Base-by-base conservation (phyloP, 352 stramenopile species). In the Pythium grandisporangium region DNA sequence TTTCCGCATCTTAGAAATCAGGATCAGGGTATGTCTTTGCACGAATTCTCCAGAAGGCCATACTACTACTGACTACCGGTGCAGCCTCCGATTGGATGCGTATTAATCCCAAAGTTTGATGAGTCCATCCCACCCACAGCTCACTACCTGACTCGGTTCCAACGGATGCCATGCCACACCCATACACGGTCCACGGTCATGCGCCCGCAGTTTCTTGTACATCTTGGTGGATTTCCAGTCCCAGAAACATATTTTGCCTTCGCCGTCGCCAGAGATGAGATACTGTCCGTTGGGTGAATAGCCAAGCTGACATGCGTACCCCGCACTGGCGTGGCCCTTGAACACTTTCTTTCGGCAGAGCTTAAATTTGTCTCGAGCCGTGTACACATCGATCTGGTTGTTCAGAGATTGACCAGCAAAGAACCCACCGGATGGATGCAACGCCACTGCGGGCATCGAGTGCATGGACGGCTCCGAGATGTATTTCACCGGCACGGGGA, bases 71-170 rank as follows among this genome's bases (percentile, higher is more conserved):
- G n/a, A n/a, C n/a, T n/a, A n/a, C n/a, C n/a, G n/a, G n/a, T n/a
- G n/a, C n/a, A n/a, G n/a, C n/a, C n/a, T n/a, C n/a, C n/a, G n/a
- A n/a, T n/a, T n/a, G n/a, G n/a, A 38, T 14, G 27, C 14, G 14
- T 32, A 8, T 32, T 95, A 99, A 58, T 98, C 87, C 97, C 97
- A 99, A 38, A 98, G 90, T 69, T 99, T 99, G 56, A 99, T 99
- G 32, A 98, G 70, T 0, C 95, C 96, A 67, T 99, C 97, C 97
- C 96, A 99, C 23, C 96, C 96, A 57, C 95, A 98, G 20, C 86
- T 97, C 46, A 98, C 95, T 6, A 99, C 84, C 51, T 87, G 86
- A 45, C 84, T 98, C 2, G 93, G 79, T 55, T 99, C 91, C n/a
- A 98, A 59, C 12, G 96, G 97, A 70, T 99, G 96, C 97, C 97